Conservation (phyloP, 805 yeast genomes). For the Clavispora fructus region DNA sequence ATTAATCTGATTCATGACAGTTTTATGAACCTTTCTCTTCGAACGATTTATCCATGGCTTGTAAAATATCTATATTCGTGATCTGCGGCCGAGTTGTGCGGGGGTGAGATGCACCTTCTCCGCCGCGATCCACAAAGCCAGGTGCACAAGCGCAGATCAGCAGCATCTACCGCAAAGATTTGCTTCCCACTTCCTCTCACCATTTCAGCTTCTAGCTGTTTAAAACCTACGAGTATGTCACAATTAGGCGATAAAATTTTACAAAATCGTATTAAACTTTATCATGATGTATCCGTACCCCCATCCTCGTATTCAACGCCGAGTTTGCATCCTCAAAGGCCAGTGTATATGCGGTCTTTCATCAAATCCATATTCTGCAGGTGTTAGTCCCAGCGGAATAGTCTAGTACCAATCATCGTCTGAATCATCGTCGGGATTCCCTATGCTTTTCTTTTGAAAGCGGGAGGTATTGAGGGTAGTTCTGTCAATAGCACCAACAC, state of each 20-base stretch:
- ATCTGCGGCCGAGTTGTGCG: too few species aligned
- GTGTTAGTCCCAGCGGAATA: neutral
- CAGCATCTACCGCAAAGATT: too few species aligned
- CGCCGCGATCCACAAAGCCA: too few species aligned
- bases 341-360: neutral
- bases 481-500: slow-evolving; percentile 24
- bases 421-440: slow-evolving; percentile 29
- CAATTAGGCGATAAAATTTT: slow-evolving; percentile 12
- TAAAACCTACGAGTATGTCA: neutral
- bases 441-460: slow-evolving; percentile 6
- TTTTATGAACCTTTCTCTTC: too few species aligned
- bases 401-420: slow-evolving; percentile 12
- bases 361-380: neutral
- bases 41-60: too few species aligned
- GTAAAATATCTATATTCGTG: too few species aligned
- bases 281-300: neutral
- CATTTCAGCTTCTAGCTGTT: too few species aligned
- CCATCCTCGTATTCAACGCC: neutral
- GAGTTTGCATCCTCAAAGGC: neutral
- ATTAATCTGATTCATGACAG: too few species aligned
- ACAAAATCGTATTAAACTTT: slow-evolving; percentile 6
- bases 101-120: too few species aligned
- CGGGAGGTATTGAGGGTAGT: slow-evolving; percentile 26
- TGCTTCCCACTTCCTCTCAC: too few species aligned
- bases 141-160: too few species aligned